phyloP scores from a whole-genome alignment of 1,284 basidiomycete species.

The Waitea zeae region DNA sequence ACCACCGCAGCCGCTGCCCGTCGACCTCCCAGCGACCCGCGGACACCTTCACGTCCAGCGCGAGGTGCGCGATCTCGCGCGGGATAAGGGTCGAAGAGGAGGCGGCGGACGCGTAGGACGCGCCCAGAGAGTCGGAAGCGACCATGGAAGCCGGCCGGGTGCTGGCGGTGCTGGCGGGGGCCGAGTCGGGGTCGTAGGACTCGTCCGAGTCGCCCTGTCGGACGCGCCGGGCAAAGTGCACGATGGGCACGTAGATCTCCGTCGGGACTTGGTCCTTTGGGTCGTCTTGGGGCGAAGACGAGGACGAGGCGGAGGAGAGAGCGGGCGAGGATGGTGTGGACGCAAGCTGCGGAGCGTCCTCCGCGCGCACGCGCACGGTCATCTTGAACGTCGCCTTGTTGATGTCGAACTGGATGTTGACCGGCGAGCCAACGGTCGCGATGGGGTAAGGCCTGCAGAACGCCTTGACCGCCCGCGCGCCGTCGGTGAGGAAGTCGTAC shows the following conservation, averaged over 20 bases:
- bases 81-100: slow-evolving; percentile 4
- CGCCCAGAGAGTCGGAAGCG: neutral
- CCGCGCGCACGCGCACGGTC: slow-evolving; percentile 37
- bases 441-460: slow-evolving; percentile 73
- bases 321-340: neutral
- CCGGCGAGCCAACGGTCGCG: slow-evolving; percentile 52
- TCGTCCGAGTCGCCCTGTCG: slow-evolving; percentile 12
- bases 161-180: too few relatives aligned
- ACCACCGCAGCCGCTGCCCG: slow-evolving; percentile 73
- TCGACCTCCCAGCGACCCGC: slow-evolving; percentile 50
- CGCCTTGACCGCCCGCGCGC: slow-evolving; percentile 66
- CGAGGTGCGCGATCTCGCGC: slow-evolving; percentile 10
- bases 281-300: slow-evolving; percentile 15
- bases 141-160: neutral
- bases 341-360: slow-evolving; percentile 21
- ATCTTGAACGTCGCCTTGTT: slow-evolving; percentile 51
- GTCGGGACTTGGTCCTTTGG: slow-evolving; percentile 44
- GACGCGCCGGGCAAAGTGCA: slow-evolving; percentile 62
- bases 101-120: neutral
- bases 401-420: slow-evolving; percentile 64
- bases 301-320: neutral
- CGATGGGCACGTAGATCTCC: slow-evolving; percentile 76
- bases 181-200: slow-evolving; percentile 5
- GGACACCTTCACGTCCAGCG: slow-evolving; percentile 36
- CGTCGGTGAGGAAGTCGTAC: slow-evolving; percentile 61